phyloP scores from a whole-genome alignment of 2,329 filamentous ascomycete species.

The Thielaviopsis euricoi region DNA sequence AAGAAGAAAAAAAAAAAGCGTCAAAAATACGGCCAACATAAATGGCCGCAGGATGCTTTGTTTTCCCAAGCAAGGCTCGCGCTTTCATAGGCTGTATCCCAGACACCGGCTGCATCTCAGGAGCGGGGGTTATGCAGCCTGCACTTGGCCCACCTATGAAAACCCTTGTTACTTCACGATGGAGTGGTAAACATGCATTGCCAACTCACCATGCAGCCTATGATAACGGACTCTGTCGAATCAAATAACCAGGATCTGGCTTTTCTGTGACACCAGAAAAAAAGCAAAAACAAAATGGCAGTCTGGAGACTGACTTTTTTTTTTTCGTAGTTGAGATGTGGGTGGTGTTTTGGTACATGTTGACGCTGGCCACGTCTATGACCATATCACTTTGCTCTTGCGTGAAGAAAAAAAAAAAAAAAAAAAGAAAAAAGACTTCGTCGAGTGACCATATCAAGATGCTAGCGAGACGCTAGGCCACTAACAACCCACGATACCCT shows the following conservation, averaged over 20 bases:
- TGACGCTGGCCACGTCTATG: not conserved
- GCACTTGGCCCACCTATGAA: conserved; percentile 6
- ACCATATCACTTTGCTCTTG: not conserved
- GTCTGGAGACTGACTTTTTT: too few species aligned
- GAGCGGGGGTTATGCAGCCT: conserved; percentile 9
- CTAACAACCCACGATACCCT: not conserved
- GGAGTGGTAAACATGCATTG: conserved; percentile 11
- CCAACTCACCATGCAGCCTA: conserved; percentile 12
- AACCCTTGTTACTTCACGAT: conserved; percentile 11
- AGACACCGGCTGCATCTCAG: conserved; percentile 1
- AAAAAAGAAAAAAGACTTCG: not conserved
- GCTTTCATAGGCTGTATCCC: conserved; percentile 8
- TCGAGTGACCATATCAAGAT: not conserved
- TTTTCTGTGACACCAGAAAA: not conserved
- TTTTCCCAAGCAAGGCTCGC: conserved; percentile 7
- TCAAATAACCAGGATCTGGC: not conserved
- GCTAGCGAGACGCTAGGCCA: not conserved
- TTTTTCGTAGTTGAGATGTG: too few species aligned
- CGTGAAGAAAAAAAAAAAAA: not conserved
- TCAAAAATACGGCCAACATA: not conserved
- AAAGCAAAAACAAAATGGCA: not conserved
- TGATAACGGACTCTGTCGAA: conserved; percentile 4
- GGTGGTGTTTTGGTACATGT: not conserved
- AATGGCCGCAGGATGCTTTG: conserved; percentile 5
- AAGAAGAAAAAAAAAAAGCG: not conserved